Evolutionary conservation across 495 filamentous ascomycete species (phyloP).

Genomic region (Ascodesmis nigricans): DNA sequence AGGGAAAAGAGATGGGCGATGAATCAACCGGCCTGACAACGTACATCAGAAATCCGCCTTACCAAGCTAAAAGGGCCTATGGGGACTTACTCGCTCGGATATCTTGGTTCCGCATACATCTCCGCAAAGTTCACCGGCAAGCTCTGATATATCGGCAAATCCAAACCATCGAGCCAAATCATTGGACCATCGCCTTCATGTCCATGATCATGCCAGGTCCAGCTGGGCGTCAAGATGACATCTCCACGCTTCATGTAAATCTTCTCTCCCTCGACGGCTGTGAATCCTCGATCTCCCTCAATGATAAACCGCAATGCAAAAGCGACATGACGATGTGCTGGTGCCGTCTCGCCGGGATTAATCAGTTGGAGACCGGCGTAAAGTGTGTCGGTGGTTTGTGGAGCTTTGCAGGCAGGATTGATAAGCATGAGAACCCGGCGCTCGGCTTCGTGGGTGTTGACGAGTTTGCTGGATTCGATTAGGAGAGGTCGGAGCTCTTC

Average conservation of each 20-base stretch:
- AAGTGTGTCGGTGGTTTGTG: slow-evolving; percentile 31
- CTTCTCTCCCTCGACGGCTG: slow-evolving; percentile 28
- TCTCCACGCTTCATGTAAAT: slow-evolving; percentile 29
- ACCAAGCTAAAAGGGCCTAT: too few relatives aligned
- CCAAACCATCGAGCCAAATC: slow-evolving; percentile 32
- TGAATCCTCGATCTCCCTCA: slow-evolving; percentile 29
- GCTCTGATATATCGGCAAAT: slow-evolving; percentile 26
- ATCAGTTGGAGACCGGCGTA: slow-evolving; percentile 32
- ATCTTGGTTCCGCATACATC: slow-evolving; percentile 25
- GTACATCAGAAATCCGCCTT: not conserved
- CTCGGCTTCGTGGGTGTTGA: slow-evolving; percentile 27
- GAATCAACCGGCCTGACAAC: not conserved
- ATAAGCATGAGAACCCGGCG: slow-evolving; percentile 29
- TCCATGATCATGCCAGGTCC: slow-evolving; percentile 32
- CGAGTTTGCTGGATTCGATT: slow-evolving; percentile 24
- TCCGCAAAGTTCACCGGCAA: slow-evolving; percentile 31
- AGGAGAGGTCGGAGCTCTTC: slow-evolving; percentile 25
- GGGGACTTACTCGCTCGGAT: slow-evolving; percentile 18
- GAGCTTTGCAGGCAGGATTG: slow-evolving; percentile 26
- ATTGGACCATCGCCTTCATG: slow-evolving; percentile 30
- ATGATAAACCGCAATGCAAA: slow-evolving; percentile 33
- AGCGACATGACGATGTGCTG: slow-evolving; percentile 29
- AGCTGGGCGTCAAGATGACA: slow-evolving; percentile 31
- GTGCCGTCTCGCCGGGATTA: slow-evolving; percentile 29
- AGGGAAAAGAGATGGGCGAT: slow-evolving; percentile 1